A percentile compares a stretch with the other conserved stretches of the same genome.
These are phyloP conservation scores for Malus sieversii DNA, from an alignment of 306 rosid species.

Conservation along the genomic window DNA sequence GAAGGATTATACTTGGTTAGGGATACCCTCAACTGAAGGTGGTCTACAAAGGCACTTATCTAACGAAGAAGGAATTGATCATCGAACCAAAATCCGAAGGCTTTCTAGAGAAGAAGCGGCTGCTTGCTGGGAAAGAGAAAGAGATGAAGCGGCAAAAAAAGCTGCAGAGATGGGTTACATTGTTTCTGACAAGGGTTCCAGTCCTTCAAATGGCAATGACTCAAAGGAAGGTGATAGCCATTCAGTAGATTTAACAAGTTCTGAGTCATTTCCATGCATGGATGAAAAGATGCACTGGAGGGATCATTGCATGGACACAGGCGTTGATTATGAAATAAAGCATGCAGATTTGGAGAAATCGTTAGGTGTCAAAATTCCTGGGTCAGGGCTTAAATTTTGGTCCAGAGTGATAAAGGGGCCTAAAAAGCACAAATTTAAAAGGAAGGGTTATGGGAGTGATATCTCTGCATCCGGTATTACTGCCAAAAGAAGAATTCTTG, in stretches of 20 bases:
- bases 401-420: conserved; percentile 48
- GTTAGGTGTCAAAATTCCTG: conserved; percentile 60
- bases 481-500: conserved; percentile 61
- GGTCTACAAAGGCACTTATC: conserved; percentile 35
- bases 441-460: conserved; percentile 55
- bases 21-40: conserved; percentile 56
- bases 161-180: conserved; percentile 78
- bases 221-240: conserved; percentile 31
- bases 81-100: conserved; percentile 62
- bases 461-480: conserved; percentile 34
- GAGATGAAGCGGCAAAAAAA: conserved; percentile 61
- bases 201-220: conserved; percentile 30
- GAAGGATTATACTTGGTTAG: conserved; percentile 86
- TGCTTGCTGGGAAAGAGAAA: conserved; percentile 36
- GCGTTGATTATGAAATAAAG: conserved; percentile 63
- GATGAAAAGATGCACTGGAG: conserved; percentile 53
- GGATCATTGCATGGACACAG: conserved; percentile 70
- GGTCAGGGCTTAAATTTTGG: conserved; percentile 58
- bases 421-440: conserved; percentile 42
- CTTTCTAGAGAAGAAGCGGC: conserved; percentile 62
- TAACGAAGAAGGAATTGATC: conserved; percentile 71
- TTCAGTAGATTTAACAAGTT: conserved; percentile 19
- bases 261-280: conserved; percentile 45
- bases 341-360: conserved; percentile 83
- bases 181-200: conserved; percentile 39